Evolutionary conservation across 306 rosid species (phyloP).

Genomic region (Parietaria judaica): DNA sequence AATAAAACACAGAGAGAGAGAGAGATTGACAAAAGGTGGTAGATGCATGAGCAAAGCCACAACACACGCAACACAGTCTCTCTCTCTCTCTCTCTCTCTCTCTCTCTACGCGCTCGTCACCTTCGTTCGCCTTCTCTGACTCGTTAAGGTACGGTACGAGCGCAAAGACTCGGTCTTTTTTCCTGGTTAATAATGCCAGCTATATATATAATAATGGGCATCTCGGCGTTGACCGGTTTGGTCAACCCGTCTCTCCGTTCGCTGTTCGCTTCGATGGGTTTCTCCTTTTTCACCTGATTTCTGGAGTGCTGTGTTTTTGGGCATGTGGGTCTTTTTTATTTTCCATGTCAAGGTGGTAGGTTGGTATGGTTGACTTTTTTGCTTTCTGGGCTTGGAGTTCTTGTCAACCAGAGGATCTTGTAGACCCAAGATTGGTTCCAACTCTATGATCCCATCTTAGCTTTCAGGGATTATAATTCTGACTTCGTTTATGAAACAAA

Average conservation of each 20-base stretch:
- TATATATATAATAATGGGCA: slow-evolving; percentile 12
- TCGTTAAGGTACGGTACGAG: slow-evolving; percentile 26
- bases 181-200: slow-evolving; percentile 13
- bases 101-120: slow-evolving; percentile 35
- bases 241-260: neutral
- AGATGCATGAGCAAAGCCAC: slow-evolving; percentile 78
- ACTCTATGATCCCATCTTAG: slow-evolving; percentile 16
- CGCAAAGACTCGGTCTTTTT: slow-evolving; percentile 16
- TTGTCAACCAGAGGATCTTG: slow-evolving; percentile 11
- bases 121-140: slow-evolving; percentile 18
- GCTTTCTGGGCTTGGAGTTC: slow-evolving; percentile 27
- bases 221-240: slow-evolving; percentile 41
- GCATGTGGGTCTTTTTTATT: slow-evolving; percentile 31
- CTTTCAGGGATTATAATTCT: slow-evolving; percentile 12
- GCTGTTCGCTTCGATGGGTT: slow-evolving; percentile 15
- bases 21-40: slow-evolving; percentile 66
- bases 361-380: slow-evolving; percentile 69
- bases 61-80: slow-evolving; percentile 30
- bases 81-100: slow-evolving; percentile 25
- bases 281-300: slow-evolving; percentile 29
- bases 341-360: slow-evolving; percentile 70
- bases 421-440: slow-evolving; percentile 16
- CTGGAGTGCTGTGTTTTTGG: slow-evolving; percentile 22
- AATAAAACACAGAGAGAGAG: neutral
- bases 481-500: neutral